Evolutionary conservation across 2,329 filamentous ascomycete genomes (phyloP).

Genomic region (Talaromyces rugulosus): DNA sequence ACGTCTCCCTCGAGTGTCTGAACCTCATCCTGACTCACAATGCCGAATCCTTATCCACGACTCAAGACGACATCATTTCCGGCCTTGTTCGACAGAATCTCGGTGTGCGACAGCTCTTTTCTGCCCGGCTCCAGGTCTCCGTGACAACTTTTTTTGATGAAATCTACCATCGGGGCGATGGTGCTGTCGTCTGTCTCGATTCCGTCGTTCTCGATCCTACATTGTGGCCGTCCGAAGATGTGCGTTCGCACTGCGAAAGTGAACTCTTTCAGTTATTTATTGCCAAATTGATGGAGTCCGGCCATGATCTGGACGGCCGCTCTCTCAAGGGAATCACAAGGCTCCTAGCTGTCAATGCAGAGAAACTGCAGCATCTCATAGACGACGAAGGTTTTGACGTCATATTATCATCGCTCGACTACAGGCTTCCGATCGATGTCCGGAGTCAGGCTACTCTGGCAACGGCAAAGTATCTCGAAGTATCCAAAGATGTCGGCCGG

Average conservation of each 20-base stretch:
- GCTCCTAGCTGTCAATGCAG: conserved; percentile 53
- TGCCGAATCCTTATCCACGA: conserved; percentile 31
- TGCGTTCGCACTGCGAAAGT: conserved; percentile 41
- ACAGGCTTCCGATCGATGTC: conserved; percentile 68
- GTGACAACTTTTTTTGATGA: conserved; percentile 47
- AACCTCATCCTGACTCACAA: conserved; percentile 38
- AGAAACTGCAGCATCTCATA: conserved; percentile 43
- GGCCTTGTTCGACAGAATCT: conserved; percentile 41
- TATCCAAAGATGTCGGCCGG: conserved; percentile 66
- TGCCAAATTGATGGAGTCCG: conserved; percentile 85
- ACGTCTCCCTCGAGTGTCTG: conserved; percentile 40
- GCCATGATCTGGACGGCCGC: conserved; percentile 65
- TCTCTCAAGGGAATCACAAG: conserved; percentile 59
- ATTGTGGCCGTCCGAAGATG: conserved; percentile 42
- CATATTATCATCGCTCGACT: conserved; percentile 79
- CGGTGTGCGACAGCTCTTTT: conserved; percentile 41
- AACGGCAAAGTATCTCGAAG: conserved; percentile 77
- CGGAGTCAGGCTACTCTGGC: conserved; percentile 78
- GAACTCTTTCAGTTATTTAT: conserved; percentile 63
- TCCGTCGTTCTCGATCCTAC: conserved; percentile 43
- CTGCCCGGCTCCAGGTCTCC: conserved; percentile 38
- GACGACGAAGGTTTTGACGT: conserved; percentile 78
- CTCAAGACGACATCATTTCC: conserved; percentile 45
- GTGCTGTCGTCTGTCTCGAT: conserved; percentile 43
- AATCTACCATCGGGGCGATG: conserved; percentile 46